phyloP scores from a whole-genome alignment of 208 protist species.

The Wallacemonas rigidus region DNA sequence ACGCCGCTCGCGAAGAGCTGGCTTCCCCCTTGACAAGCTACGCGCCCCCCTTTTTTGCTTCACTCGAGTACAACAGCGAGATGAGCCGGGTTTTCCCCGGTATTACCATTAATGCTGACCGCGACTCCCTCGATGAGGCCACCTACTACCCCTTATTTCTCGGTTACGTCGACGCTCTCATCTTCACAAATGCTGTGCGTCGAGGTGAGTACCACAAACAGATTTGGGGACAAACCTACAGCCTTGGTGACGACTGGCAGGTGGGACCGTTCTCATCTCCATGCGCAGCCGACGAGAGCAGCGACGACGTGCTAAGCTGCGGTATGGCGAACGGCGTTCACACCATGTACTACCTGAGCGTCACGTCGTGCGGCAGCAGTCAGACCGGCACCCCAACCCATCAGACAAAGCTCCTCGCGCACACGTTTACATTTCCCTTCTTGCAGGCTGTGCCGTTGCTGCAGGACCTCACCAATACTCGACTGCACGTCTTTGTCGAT shows the following conservation, averaged over 20 bases:
- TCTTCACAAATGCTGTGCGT: neutral
- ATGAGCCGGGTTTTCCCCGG: neutral
- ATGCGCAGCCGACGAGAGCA: neutral
- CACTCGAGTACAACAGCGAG: neutral
- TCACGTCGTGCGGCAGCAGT: neutral
- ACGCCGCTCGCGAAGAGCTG: neutral
- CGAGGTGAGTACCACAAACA: neutral
- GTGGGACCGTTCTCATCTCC: constrained; percentile 9
- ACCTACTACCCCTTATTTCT: constrained; percentile 6
- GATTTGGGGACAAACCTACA: constrained; percentile 8
- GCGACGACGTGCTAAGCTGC: neutral
- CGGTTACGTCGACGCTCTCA: neutral
- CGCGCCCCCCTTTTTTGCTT: neutral
- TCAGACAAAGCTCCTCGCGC: neutral
- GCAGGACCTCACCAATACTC: neutral
- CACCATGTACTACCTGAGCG: constrained; percentile 10
- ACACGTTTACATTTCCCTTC: constrained; percentile 1
- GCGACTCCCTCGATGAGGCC: neutral
- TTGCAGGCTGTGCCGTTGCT: neutral
- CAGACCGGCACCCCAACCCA: neutral
- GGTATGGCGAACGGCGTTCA: constrained; percentile 8
- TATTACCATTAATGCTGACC: neutral
- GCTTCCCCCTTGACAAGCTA: neutral
- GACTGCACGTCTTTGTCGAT: constrained; percentile 2
- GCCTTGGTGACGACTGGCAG: constrained; percentile 5